Evolutionary conservation across 2,329 filamentous ascomycete genomes (phyloP).

Genomic region (Colletotrichum aenigma): DNA sequence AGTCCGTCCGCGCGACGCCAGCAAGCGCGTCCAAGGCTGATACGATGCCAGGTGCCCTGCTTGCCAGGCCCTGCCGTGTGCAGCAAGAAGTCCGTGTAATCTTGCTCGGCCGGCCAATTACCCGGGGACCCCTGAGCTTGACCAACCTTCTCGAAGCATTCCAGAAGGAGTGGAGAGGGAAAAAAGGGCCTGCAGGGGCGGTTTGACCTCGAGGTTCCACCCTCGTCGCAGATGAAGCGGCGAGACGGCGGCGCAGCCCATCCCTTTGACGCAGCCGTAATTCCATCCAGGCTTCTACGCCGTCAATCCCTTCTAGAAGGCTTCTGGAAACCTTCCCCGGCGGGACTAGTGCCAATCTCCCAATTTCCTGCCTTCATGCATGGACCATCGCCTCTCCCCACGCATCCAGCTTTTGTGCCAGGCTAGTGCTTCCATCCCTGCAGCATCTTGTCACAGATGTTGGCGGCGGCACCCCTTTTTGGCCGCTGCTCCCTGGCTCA

Average conservation of each 20-base stretch:
- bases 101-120: conserved; percentile 5
- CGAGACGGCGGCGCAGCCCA: conserved; percentile 12
- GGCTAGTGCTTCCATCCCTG: conserved; percentile 6
- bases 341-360: conserved; percentile 28
- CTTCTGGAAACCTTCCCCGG: conserved; percentile 40
- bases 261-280: conserved; percentile 12
- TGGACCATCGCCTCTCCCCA: conserved; percentile 26
- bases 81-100: conserved; percentile 18
- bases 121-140: background rate
- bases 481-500: background rate
- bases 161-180: conserved; percentile 10
- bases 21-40: conserved; percentile 16
- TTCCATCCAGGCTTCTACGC: conserved; percentile 7
- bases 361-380: conserved; percentile 29
- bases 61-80: conserved; percentile 1
- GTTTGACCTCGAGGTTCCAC: conserved; percentile 6
- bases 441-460: conserved; percentile 12
- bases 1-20: background rate
- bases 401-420: conserved; percentile 26
- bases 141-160: conserved; percentile 21
- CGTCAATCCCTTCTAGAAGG: conserved; percentile 23
- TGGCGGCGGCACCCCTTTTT: conserved; percentile 12
- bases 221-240: conserved; percentile 19
- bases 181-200: conserved; percentile 2
- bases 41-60: conserved; percentile 10